Evolutionary conservation across 2,329 filamentous ascomycete genomes (phyloP).

Genomic region (Xylariomycetidae sp.): DNA sequence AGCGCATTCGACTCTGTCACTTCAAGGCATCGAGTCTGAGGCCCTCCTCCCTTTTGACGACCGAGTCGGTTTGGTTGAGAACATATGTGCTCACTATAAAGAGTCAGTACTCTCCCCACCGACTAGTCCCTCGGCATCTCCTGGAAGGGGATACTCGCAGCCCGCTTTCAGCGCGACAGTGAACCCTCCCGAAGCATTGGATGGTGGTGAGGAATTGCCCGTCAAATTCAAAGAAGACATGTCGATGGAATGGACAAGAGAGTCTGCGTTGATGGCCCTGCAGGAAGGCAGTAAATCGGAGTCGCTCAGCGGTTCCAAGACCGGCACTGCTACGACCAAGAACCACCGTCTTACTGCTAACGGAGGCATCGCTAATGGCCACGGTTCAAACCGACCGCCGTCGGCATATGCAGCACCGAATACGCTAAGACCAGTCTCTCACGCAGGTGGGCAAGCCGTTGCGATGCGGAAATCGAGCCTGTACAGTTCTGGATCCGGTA

Average conservation of each 20-base stretch:
- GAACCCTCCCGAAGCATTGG: constrained; percentile 31
- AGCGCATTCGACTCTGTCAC: constrained; percentile 39
- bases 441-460: constrained; percentile 31
- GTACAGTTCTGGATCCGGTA: constrained; percentile 42
- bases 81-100: constrained; percentile 67
- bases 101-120: constrained; percentile 57
- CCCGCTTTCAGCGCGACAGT: constrained; percentile 51
- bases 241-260: constrained; percentile 73
- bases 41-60: constrained; percentile 71
- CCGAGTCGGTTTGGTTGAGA: constrained; percentile 63
- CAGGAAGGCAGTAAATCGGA: constrained; percentile 64
- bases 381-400: constrained; percentile 31
- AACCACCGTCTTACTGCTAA: constrained; percentile 55
- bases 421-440: constrained; percentile 44
- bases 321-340: constrained; percentile 50
- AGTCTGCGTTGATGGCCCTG: constrained; percentile 61
- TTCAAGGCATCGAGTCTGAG: constrained; percentile 53
- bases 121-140: constrained; percentile 63
- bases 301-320: constrained; percentile 70
- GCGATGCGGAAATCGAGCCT: constrained; percentile 50
- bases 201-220: constrained; percentile 54
- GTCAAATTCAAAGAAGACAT: constrained; percentile 66
- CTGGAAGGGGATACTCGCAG: constrained; percentile 56
- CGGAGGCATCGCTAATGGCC: constrained; percentile 34
- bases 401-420: constrained; percentile 46